Percentiles rank a stretch among this genome's conserved stretches.
Evolutionary conservation across 1,284 basidiomycete genomes (phyloP).

Genomic region (Somion occarium): DNA sequence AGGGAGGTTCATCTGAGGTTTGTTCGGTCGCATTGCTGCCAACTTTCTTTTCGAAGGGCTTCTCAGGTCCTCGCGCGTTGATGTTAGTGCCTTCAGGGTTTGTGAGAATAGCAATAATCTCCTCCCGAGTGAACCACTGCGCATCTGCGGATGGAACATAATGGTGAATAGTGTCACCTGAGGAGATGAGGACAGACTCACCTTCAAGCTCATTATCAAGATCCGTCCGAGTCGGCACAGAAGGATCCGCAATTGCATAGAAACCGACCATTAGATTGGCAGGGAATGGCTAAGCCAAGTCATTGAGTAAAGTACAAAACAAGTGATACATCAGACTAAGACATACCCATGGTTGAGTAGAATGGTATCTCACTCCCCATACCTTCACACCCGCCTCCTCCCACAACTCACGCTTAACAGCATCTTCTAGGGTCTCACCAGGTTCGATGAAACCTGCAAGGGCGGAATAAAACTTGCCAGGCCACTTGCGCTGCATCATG

Average conservation of each 20-base stretch:
- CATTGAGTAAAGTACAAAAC: neutral
- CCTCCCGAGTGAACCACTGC: conserved; percentile 75
- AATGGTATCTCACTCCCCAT: conserved; percentile 84
- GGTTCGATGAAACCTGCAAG: conserved; percentile 91
- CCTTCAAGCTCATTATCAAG: conserved; percentile 94
- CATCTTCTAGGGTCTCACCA: conserved; percentile 94
- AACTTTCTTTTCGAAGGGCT: conserved; percentile 26
- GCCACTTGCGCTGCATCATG: conserved; percentile 40
- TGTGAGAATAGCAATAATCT: conserved; percentile 59
- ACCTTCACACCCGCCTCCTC: conserved; percentile 92
- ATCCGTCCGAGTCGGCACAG: conserved; percentile 76
- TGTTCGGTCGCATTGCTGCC: conserved; percentile 24
- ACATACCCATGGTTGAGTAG: conserved; percentile 76
- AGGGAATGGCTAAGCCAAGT: conserved; percentile 65
- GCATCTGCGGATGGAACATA: conserved; percentile 51
- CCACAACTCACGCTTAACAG: conserved; percentile 89
- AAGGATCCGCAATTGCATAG: conserved; percentile 73
- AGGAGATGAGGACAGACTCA: conserved; percentile 28
- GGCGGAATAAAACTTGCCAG: conserved; percentile 77
- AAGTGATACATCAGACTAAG: neutral
- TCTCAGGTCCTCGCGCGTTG: conserved; percentile 49
- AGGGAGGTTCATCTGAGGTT: conserved; percentile 38
- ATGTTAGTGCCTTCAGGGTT: conserved; percentile 51
- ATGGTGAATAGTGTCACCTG: neutral
- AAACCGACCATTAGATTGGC: conserved; percentile 91